Evolutionary conservation across 192 early-diverging fungal species (phyloP), one percentile per base, ranked within the genome.

Genomic region (Coemansia aciculifera): DNA sequence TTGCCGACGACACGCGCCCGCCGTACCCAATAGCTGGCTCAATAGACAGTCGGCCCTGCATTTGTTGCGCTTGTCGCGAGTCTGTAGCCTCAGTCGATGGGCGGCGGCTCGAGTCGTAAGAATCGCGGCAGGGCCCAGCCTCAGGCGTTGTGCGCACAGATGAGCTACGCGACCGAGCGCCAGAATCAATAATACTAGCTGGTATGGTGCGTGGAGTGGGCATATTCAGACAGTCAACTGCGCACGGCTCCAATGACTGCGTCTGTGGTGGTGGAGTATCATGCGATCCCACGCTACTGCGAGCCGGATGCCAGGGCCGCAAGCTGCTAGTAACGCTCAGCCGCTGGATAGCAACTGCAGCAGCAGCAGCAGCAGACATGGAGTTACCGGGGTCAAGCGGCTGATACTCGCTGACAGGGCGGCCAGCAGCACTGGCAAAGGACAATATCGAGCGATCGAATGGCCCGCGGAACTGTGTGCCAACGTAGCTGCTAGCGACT

Each of bases 401-500:
- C 29, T 24, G 49, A 19, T 44, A 31, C 43, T 38, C 65, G 27
- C 49, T 39, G 29, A 19, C 37, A 17, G 56, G 12, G 13, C 43
- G 19, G 24, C 38, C 27, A 11, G 13, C 42, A 31, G 34, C 44
- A 60, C 72, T 73, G 48, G 49, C 52, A 61, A 73, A 51, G 21
- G 72, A 74, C 17, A 37, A 19, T 15, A 67, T 66, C 37, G 77
- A 73, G 8, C 68, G 61, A n/a, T 70, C 71, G 10, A 73, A 52
- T 29, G 63, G 48, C 24, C 62, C 66, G 5, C 59, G 49, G 64
- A 64, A 63, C 52, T 65, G 74, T 34, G 40, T 40, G 49, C 68
- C 61, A 19, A 54, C 17, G 13, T 65, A 67, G 62, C 67, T 59
- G 59, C 67, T 68, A 3, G 59, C 63, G 12, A 72, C 36, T 1